Conservation (phyloP, 2,329 filamentous ascomycete genomes). For the Fusarium begoniae region DNA sequence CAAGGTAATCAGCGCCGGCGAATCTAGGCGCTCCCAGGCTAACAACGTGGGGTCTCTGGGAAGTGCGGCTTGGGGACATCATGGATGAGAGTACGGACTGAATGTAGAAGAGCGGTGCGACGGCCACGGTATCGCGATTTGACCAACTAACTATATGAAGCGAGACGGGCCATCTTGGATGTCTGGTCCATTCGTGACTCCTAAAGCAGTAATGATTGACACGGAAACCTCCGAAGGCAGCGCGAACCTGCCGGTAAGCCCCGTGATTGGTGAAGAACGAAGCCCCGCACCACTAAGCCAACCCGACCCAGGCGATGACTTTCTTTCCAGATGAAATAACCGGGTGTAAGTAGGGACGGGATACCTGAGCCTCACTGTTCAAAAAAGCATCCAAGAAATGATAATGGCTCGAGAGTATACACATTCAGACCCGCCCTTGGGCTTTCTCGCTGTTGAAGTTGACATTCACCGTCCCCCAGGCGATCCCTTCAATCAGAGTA, state of each 20-base stretch:
- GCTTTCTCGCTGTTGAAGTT: constrained; percentile 50
- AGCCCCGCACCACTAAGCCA: background rate
- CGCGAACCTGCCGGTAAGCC: constrained; percentile 3
- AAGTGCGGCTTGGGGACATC: constrained; percentile 26
- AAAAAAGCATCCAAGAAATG: background rate
- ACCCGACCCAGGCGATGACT: background rate
- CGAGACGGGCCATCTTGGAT: background rate
- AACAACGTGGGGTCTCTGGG: constrained; percentile 51
- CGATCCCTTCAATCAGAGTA: constrained; percentile 48
- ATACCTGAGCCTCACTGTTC: background rate
- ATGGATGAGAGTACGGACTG: background rate
- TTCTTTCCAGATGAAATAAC: background rate
- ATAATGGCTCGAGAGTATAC: background rate
- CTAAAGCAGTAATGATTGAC: background rate
- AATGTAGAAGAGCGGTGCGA: background rate
- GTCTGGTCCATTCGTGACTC: rapidly evolving
- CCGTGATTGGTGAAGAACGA: constrained; percentile 13
- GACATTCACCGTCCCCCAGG: constrained; percentile 48
- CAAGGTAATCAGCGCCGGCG: constrained; percentile 50
- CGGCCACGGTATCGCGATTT: background rate
- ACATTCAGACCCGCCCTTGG: constrained; percentile 39
- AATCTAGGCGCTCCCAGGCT: constrained; percentile 51
- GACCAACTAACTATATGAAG: background rate
- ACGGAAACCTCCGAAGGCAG: background rate
- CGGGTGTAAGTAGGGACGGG: background rate